Conservation (phyloP, 2,329 filamentous ascomycete genomes). For the Cryphonectria parasitica region DNA sequence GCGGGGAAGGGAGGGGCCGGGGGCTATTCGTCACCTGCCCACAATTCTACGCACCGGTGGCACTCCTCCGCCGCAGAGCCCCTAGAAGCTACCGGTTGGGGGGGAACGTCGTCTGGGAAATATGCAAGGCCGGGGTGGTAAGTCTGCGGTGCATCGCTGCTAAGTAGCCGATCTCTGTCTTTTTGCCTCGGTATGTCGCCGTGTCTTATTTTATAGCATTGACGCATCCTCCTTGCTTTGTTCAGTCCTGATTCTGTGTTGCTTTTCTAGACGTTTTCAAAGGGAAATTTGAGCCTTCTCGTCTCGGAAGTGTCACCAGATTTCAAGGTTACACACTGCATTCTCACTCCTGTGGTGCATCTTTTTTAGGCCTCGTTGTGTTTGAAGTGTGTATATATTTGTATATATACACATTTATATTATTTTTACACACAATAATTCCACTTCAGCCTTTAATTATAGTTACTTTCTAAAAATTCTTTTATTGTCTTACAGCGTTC, state of each 20-base stretch:
- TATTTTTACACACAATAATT: not conserved
- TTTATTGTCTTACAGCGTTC: not conserved
- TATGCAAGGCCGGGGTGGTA: not conserved
- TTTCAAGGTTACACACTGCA: not conserved
- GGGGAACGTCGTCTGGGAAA: not conserved
- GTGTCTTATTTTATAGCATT: not conserved
- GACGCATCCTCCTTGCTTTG: not conserved
- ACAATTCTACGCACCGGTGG: conserved; percentile 3
- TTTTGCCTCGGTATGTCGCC: not conserved
- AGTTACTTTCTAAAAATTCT: not conserved
- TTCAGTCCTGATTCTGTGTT: not conserved
- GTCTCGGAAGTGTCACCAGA: not conserved
- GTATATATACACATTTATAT: not conserved
- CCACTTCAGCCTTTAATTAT: not conserved
- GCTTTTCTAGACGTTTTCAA: not conserved
- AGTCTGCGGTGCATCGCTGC: not conserved
- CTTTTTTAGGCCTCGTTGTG: not conserved
- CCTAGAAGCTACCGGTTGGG: not conserved
- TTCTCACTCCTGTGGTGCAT: not conserved
- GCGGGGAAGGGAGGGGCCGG: not conserved
- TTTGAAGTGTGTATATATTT: not conserved
- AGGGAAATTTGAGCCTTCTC: not conserved
- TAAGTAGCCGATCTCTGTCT: not conserved
- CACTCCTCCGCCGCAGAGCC: not conserved
- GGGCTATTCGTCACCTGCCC: conserved; percentile 2